These are phyloP conservation scores for Erigeron canadensis DNA, from an alignment of 129 eudicot genomes.

Conservation along the genomic window DNA sequence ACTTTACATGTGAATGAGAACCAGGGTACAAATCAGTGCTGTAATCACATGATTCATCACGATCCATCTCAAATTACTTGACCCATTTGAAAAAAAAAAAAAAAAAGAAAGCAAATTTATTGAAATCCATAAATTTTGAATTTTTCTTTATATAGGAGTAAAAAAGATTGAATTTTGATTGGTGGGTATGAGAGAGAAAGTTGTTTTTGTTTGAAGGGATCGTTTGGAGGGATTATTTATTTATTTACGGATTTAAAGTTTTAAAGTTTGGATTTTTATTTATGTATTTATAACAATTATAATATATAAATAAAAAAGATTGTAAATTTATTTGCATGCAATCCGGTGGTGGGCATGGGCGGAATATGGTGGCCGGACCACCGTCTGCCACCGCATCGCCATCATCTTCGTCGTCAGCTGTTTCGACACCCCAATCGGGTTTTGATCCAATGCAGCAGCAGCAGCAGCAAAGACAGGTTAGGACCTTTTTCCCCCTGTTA, in stretches of 20 bases:
- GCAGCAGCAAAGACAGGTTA: slow-evolving; percentile 78
- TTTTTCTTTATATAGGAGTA: neutral
- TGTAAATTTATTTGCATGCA: slow-evolving; percentile 52
- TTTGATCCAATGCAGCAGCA: slow-evolving; percentile 65
- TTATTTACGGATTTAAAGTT: slow-evolving; percentile 2
- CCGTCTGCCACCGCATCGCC: slow-evolving; percentile 81
- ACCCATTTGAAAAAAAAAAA: neutral
- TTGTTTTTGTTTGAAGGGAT: neutral
- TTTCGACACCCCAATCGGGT: slow-evolving; percentile 56
- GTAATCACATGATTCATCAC: neutral
- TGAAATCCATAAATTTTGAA: neutral
- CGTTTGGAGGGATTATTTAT: slow-evolving; percentile 30
- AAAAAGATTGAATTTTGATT: neutral
- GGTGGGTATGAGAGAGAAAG: neutral
- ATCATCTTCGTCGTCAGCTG: slow-evolving; percentile 73
- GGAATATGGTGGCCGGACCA: slow-evolving; percentile 50
- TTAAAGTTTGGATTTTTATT: slow-evolving; percentile 23
- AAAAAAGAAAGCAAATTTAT: neutral
- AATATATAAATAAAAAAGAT: neutral
- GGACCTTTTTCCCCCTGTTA: no score
- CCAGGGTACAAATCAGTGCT: neutral
- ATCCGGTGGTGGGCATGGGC: slow-evolving; percentile 69
- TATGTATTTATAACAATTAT: neutral
- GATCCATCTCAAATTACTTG: neutral
- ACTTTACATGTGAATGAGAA: neutral